Evolutionary conservation across 768 basidiomycete genomes (phyloP), one percentile per base, ranked within the genome.

Genomic region (Suillus decipiens): DNA sequence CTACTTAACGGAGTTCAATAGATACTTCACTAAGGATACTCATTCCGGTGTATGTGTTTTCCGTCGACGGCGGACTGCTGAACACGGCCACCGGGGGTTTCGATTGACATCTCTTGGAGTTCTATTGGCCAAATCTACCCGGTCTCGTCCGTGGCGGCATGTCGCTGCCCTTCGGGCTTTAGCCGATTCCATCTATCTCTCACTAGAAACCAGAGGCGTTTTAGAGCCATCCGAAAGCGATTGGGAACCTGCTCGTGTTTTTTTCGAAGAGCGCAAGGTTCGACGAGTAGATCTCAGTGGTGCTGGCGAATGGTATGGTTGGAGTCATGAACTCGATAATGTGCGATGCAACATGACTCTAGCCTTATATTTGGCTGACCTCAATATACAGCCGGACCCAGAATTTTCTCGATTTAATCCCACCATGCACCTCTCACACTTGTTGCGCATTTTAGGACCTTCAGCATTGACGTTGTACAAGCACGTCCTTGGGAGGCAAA

Each of bases 381-480:
- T 34, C 24, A 60, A 1, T 28, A 10, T 24, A 48, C 22, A 76
- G 67, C 65, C 70, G 28, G 62, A 68, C 45, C 42, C 73, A 19
- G 65, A 69, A 7, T 67, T 67, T 61, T 70, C 70, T 14, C 63
- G 63, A 4, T 71, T 71, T 8, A 81, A 82, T 64, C 91, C 90
- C 6, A 86, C 87, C 5, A 74, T 89, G 2, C 90, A 92, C 65
- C 84, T 95, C 45, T 83, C 92, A 0, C 89, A 92, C 63, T 77
- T 94, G 24, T 76, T 94, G 34, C 86, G 88, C 34, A 86, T 93
- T 59, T 79, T 95, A 31, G 93, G 93, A 0, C 90, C 92, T 0
- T 90, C 91, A 1, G 84, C 86, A 0, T 75, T 94, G 41, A 93
- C 90, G 0, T 74, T 94, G 2, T 92, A 91, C 77, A 93, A 93